Conservation (phyloP, 108 stramenopile species). For the Cyclostephanos tholiformis region DNA sequence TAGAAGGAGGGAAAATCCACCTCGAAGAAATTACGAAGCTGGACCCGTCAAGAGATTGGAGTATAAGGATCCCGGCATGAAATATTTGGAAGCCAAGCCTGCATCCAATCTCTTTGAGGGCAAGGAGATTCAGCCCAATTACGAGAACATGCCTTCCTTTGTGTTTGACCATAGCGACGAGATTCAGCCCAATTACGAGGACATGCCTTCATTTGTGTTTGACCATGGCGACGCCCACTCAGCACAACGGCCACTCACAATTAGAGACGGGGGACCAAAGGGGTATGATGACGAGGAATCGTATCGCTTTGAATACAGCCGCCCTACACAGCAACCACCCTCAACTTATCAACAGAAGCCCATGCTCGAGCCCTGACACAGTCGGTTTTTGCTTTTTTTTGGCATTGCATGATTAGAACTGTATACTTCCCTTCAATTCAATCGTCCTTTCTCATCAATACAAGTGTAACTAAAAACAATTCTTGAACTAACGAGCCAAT, state of each 20-base stretch:
- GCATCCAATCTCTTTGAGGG: background rate
- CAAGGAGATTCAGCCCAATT: background rate
- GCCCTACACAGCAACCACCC: too few species aligned
- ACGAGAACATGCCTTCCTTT: too few species aligned
- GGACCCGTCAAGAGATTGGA: background rate
- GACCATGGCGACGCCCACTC: background rate
- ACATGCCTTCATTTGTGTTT: conserved; percentile 1
- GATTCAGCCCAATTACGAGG: too few species aligned
- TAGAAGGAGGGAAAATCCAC: background rate
- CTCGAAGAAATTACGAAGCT: conserved; percentile 1
- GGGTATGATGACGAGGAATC: background rate
- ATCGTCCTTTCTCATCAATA: background rate
- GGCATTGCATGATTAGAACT: too few species aligned
- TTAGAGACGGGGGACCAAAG: background rate
- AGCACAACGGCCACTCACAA: background rate
- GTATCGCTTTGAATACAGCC: too few species aligned
- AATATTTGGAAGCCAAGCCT: conserved; percentile 11
- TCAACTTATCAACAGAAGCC: too few species aligned
- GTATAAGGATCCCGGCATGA: background rate
- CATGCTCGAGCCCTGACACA: background rate
- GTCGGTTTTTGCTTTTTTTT: background rate
- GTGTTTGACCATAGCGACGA: too few species aligned
- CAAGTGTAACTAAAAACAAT: background rate
- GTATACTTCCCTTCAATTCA: too few species aligned
- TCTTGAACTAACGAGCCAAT: background rate